Percentiles rank a stretch among this genome's conserved stretches.
These are phyloP conservation scores for Echeveria elegans DNA, from an alignment of 164 flowering plant genomes.

Conservation along the genomic window DNA sequence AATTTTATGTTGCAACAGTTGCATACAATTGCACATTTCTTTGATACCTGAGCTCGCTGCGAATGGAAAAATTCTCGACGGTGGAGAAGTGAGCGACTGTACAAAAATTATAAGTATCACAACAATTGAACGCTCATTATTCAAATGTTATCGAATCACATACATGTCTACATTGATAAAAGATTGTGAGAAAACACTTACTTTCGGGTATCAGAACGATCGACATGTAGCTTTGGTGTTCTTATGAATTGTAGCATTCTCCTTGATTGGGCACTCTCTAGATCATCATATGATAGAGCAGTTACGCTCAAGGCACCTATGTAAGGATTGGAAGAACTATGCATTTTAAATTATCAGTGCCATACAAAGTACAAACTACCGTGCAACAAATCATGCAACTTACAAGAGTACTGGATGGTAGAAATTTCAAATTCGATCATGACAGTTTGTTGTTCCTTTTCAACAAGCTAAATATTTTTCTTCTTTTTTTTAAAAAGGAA, in stretches of 20 bases:
- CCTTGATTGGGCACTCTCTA: constrained; percentile 49
- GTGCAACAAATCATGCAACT: not conserved
- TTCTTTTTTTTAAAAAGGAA: no score
- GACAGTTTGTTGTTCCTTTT: not conserved
- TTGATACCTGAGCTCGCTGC: constrained; percentile 83
- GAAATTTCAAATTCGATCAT: no score
- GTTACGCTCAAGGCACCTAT: constrained; percentile 37
- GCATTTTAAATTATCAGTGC: constrained; percentile 12
- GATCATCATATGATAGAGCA: constrained; percentile 41
- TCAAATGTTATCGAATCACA: not conserved
- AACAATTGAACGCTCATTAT: not conserved
- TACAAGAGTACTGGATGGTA: not conserved
- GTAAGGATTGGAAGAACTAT: constrained; percentile 32
- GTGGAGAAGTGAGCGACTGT: constrained; percentile 67
- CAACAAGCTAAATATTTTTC: not conserved
- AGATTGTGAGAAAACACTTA: constrained; percentile 21
- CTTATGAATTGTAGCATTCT: constrained; percentile 69
- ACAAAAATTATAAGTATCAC: constrained; percentile 11
- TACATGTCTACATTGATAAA: not conserved
- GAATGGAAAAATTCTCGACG: constrained; percentile 93
- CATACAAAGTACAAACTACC: not conserved
- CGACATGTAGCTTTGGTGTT: constrained; percentile 69
- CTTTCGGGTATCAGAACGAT: constrained; percentile 77
- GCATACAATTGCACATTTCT: not conserved
- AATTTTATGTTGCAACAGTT: no score